A percentile compares a stretch with the other conserved stretches of the same genome.
phyloP scores from a whole-genome alignment of 208 protist species.

The Phytomonas francai region DNA sequence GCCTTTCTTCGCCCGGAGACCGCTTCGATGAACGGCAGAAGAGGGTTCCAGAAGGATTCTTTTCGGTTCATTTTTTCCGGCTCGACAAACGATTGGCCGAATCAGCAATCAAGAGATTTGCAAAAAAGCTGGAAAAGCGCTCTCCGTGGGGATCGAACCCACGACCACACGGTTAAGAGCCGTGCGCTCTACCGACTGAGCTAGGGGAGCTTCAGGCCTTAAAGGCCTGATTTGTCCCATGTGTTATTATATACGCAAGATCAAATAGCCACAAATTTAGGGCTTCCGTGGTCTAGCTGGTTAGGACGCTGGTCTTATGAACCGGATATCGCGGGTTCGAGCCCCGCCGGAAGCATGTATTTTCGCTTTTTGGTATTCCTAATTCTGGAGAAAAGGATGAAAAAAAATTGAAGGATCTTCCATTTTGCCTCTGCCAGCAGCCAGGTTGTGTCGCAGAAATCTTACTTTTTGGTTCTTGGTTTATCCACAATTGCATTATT shows the following conservation, averaged over 20 bases:
- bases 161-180: constrained; percentile 97
- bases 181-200: constrained; percentile 96
- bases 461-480: too few relatives aligned
- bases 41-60: constrained; percentile 60
- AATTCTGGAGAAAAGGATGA: too few relatives aligned
- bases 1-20: constrained; percentile 57
- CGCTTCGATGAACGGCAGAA: constrained; percentile 64
- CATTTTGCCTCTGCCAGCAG: too few relatives aligned
- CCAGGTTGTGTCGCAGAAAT: too few relatives aligned
- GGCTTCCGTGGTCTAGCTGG: constrained; percentile 53
- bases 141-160: constrained; percentile 93
- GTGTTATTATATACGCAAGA: too few relatives aligned
- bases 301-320: constrained; percentile 60
- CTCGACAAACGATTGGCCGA: too few relatives aligned
- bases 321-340: constrained; percentile 61
- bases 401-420: too few relatives aligned
- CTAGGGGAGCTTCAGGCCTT: constrained; percentile 61
- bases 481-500: too few relatives aligned
- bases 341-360: constrained; percentile 37
- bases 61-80: constrained; percentile 26
- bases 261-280: too few relatives aligned
- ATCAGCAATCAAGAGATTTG: too few relatives aligned
- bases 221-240: too few relatives aligned
- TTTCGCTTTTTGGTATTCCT: constrained; percentile 3
- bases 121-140: constrained; percentile 28